A percentile compares a stretch with the other conserved stretches of the same genome.
phyloP scores from a whole-genome alignment of 176 grass and related monocot species.

The Zoysia japonica region DNA sequence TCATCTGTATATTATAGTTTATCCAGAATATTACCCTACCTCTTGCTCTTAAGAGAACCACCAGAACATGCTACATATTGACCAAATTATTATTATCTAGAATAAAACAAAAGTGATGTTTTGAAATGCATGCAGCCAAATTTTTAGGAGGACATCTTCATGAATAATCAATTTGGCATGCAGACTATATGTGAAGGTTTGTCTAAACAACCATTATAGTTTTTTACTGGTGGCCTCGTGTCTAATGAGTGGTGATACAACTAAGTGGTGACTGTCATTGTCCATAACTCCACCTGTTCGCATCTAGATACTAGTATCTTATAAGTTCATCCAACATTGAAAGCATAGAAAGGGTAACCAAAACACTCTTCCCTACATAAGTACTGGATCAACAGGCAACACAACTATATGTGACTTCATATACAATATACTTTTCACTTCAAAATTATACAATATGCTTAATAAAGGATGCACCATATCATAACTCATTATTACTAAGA shows the following conservation, averaged over 20 bases:
- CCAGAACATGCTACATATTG: background rate
- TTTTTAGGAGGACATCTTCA: background rate
- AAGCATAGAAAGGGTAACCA: no score
- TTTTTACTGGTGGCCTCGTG: no score
- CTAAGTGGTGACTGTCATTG: no score
- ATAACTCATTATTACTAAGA: background rate
- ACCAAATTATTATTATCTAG: background rate
- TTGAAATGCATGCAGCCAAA: background rate
- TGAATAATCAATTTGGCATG: background rate
- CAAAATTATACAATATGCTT: slow-evolving; percentile 3
- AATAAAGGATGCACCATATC: background rate
- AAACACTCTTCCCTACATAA: background rate
- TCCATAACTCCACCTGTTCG: background rate
- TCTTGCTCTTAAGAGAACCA: slow-evolving; percentile 19
- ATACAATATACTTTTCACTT: background rate
- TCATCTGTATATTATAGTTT: background rate
- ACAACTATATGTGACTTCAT: background rate
- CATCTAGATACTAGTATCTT: no score
- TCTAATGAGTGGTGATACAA: no score
- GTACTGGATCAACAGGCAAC: slow-evolving; percentile 4
- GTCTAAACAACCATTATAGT: background rate
- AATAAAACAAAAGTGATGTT: background rate
- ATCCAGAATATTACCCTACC: slow-evolving; percentile 25
- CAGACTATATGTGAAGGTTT: background rate
- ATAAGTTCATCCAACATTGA: no score